Base-by-base conservation (phyloP, 768 basidiomycete genomes). In the Tylopilus balloui region DNA sequence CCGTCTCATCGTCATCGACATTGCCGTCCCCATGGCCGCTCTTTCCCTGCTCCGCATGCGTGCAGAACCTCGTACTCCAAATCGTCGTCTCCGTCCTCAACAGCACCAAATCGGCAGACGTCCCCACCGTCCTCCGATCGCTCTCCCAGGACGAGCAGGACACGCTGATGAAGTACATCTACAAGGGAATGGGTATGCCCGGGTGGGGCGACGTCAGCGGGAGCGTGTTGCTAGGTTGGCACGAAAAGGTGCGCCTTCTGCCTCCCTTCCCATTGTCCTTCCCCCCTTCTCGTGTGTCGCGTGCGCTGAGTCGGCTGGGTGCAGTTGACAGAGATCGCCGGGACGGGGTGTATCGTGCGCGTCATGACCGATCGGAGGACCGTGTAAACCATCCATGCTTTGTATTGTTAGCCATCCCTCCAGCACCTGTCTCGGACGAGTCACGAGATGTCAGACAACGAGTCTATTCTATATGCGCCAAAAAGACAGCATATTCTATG, bases 121-220 rank as follows among this genome's bases (percentile, higher is more conserved):
- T 97, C 54, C 76, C 86, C 3, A 71, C 71, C 21, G 81, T 88
- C 42, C 77, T 96, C 65, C 87, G 84, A 60, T 66, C 76, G 0
- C 76, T 97, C 25, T 78, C 84, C 3, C 78, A 78, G 57, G 86
- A 89, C 43, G 71, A 78, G 37, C 90, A 93, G 61, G 95, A 96
- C 62, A 88, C 85, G 27, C 77, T 97, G 46, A 98, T 96, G 95
- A 95, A 94, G 66, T 98, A 95, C 63, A 73, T 98, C 14, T 98
- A 97, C 80, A 98, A 98, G 72, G 94, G 91, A 14, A 97, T 96
- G 94, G 80, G 75, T 15, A 68, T 77, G 60, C 73, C 76, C 2
- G 82, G 75, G 14, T 75, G 78, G 66, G 76, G 79, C 25, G 83
- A 84, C 54, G 73, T 83, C 48, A 80, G 75, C 57, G 81, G 82